Evolutionary conservation across 2,329 filamentous ascomycete genomes (phyloP).

Genomic region (Pestalotiopsis sp.): DNA sequence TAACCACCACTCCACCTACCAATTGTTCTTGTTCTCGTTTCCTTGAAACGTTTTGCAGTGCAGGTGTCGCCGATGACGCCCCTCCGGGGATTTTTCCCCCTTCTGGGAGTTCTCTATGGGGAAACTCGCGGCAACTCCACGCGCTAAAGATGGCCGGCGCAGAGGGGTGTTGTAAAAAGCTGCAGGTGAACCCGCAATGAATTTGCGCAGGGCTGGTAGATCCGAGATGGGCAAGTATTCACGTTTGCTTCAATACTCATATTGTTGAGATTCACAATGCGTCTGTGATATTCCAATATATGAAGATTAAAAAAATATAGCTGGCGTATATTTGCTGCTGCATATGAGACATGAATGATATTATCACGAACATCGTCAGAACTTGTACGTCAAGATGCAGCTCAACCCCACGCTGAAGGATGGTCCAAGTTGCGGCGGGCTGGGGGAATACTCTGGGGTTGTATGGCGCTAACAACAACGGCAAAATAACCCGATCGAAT

Average conservation of each 20-base stretch:
- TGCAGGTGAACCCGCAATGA: background rate
- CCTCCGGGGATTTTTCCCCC: background rate
- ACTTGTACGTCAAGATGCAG: background rate
- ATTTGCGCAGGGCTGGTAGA: background rate
- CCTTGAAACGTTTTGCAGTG: background rate
- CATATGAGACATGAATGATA: background rate
- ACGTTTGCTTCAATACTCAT: background rate
- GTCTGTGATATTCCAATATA: background rate
- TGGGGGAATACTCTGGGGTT: background rate
- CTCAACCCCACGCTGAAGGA: background rate
- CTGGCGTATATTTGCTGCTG: no score
- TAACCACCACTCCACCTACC: background rate
- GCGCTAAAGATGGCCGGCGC: background rate
- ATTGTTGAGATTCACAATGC: background rate
- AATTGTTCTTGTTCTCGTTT: background rate
- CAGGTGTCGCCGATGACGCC: background rate
- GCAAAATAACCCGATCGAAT: constrained; percentile 2
- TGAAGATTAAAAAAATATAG: no score
- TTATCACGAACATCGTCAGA: background rate
- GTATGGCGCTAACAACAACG: background rate
- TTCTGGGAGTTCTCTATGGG: background rate
- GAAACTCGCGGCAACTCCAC: constrained; percentile 2
- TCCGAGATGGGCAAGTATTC: background rate
- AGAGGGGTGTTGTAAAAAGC: background rate
- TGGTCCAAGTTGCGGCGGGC: background rate